Conservation (phyloP, 352 stramenopile species). For the Achlya hypogyna region DNA sequence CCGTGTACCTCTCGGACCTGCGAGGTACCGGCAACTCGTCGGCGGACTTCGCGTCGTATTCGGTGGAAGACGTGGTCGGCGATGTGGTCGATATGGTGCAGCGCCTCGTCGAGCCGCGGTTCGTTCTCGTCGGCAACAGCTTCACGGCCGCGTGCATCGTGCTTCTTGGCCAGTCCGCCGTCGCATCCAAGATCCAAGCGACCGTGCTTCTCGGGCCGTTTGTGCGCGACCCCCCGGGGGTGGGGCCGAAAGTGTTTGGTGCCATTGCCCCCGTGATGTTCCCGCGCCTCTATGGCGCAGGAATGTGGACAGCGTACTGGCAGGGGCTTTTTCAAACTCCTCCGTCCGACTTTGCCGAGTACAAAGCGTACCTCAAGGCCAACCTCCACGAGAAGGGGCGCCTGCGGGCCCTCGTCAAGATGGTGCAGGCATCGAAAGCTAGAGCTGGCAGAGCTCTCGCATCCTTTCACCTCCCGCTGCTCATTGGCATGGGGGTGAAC, state of each 20-base stretch:
- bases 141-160: constrained; percentile 4
- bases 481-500: constrained; percentile 5
- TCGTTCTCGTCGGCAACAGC: constrained; percentile 9
- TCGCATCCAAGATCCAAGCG: neutral
- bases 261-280: neutral
- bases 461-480: neutral
- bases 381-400: constrained; percentile 2
- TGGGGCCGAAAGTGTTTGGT: neutral
- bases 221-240: neutral
- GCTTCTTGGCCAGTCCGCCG: neutral
- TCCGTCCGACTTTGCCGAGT: neutral
- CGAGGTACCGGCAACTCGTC: constrained; percentile 36
- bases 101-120: neutral
- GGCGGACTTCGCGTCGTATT: neutral
- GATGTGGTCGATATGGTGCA: neutral
- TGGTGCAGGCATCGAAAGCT: constrained; percentile 5
- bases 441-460: neutral
- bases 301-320: constrained; percentile 11
- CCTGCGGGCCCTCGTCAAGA: neutral
- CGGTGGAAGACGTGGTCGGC: neutral
- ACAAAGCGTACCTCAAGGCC: neutral
- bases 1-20: constrained; percentile 32
- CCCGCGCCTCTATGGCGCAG: neutral
- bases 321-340: neutral
- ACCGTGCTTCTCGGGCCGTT: constrained; percentile 2